Percentiles rank a stretch among this genome's conserved stretches.
phyloP scores from a whole-genome alignment of 345 rosid genomes.

The Acer saccharum region DNA sequence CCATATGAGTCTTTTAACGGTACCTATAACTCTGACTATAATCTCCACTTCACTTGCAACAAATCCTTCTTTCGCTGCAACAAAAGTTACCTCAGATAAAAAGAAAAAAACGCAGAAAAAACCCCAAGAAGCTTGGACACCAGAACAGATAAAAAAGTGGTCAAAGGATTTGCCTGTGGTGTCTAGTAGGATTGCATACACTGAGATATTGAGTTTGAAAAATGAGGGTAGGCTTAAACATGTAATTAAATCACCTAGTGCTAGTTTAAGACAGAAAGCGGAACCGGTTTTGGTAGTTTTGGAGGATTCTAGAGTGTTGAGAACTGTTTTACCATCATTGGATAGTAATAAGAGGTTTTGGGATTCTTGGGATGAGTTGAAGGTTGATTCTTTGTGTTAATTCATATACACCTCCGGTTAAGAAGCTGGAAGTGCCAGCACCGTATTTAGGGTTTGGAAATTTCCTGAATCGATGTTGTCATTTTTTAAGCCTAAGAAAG shows the following conservation, averaged over 20 bases:
- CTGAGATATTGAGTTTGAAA: constrained; percentile 61
- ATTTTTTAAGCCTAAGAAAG: constrained; percentile 65
- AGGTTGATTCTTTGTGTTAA: constrained; percentile 63
- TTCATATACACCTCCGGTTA: constrained; percentile 78
- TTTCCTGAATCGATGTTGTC: constrained; percentile 61
- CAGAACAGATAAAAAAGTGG: constrained; percentile 81
- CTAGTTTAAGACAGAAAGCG: constrained; percentile 41
- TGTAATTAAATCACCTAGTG: constrained; percentile 66
- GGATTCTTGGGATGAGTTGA: constrained; percentile 78
- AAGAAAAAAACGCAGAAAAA: constrained; percentile 56
- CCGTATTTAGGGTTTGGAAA: constrained; percentile 80
- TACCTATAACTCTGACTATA: constrained; percentile 74
- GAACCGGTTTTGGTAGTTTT: constrained; percentile 79
- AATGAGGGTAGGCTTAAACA: constrained; percentile 70
- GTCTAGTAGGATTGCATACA: constrained; percentile 66
- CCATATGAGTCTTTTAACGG: constrained; percentile 48
- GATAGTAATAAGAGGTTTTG: constrained; percentile 77
- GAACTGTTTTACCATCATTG: constrained; percentile 77
- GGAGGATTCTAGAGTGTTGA: constrained; percentile 75
- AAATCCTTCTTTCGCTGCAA: constrained; percentile 43
- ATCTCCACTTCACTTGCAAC: constrained; percentile 58
- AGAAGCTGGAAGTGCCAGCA: constrained; percentile 67
- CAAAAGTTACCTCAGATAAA: constrained; percentile 45
- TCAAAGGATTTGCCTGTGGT: constrained; percentile 68
- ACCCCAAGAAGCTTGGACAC: constrained; percentile 56